These are phyloP conservation scores for Knufia petricola DNA, from an alignment of 2,329 filamentous ascomycete species.

Conservation along the genomic window DNA sequence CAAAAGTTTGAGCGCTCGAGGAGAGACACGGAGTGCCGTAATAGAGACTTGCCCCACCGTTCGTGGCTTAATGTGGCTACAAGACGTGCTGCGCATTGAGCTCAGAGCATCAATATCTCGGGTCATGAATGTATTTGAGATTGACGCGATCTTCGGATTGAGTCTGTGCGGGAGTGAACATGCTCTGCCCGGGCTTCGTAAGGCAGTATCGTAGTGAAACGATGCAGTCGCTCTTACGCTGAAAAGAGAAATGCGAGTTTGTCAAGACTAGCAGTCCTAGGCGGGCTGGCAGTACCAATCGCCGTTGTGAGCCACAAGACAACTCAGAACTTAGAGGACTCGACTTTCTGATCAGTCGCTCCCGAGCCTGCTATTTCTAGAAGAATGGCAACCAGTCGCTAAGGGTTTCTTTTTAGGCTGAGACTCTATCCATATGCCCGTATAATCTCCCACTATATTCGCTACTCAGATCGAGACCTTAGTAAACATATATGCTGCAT, in stretches of 20 bases:
- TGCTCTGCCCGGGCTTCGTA: no score
- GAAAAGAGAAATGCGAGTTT: background rate
- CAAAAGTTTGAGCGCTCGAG: no score
- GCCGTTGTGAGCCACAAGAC: background rate
- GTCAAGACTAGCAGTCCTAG: background rate
- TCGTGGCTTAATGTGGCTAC: background rate
- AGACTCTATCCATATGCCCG: background rate
- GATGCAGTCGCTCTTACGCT: background rate
- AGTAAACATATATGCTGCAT: background rate
- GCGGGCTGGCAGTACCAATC: background rate
- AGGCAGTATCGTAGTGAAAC: background rate
- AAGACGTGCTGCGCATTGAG: background rate
- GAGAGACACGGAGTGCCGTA: no score
- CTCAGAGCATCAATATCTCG: background rate
- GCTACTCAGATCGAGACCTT: background rate
- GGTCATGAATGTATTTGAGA: no score
- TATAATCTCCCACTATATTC: no score
- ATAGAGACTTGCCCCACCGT: background rate
- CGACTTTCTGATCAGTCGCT: background rate
- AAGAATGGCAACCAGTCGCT: no score
- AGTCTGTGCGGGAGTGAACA: no score
- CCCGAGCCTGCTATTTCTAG: no score
- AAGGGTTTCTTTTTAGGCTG: constrained; percentile 6
- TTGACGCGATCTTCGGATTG: no score
- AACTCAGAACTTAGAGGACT: background rate